Conservation (phyloP, 2,329 filamentous ascomycete species). For the Ceratocystis variospora region DNA sequence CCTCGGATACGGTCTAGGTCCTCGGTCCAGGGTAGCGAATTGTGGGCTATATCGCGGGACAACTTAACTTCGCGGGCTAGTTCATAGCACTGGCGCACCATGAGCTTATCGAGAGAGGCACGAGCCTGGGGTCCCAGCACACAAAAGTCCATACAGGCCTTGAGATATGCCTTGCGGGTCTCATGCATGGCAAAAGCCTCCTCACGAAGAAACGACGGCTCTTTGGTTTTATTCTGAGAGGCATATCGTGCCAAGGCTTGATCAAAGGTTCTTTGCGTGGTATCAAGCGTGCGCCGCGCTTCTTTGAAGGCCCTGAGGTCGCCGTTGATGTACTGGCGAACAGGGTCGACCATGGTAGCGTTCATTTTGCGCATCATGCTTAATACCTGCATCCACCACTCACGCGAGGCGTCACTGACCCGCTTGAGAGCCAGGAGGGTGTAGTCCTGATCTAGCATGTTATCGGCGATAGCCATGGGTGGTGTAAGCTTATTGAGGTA, state of each 20-base stretch:
- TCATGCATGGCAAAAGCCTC: conserved; percentile 95
- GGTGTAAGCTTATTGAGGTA: conserved; percentile 68
- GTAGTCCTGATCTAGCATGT: conserved; percentile 87
- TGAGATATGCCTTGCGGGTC: conserved; percentile 77
- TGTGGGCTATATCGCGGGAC: conserved; percentile 50
- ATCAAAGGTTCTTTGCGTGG: conserved; percentile 74
- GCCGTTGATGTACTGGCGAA: conserved; percentile 60
- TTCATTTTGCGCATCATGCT: conserved; percentile 67
- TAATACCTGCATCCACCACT: conserved; percentile 72
- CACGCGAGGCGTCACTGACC: conserved; percentile 70
- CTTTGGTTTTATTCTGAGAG: conserved; percentile 79
- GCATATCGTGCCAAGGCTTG: conserved; percentile 68
- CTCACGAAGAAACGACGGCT: conserved; percentile 77
- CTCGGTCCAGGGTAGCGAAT: conserved; percentile 51
- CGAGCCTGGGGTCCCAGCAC: conserved; percentile 76
- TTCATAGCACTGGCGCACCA: conserved; percentile 73
- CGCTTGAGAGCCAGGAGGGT: conserved; percentile 74
- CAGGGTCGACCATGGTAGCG: conserved; percentile 61
- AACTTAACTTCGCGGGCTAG: conserved; percentile 76
- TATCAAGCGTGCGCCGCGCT: conserved; percentile 58
- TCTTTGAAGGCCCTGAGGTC: conserved; percentile 84
- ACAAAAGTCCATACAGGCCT: conserved; percentile 86
- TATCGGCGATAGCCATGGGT: conserved; percentile 60
- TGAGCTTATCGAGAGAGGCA: conserved; percentile 67
- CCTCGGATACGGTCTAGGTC: conserved; percentile 88